Conservation (phyloP, 345 rosid species). For the Eucalyptus tenuipes region DNA sequence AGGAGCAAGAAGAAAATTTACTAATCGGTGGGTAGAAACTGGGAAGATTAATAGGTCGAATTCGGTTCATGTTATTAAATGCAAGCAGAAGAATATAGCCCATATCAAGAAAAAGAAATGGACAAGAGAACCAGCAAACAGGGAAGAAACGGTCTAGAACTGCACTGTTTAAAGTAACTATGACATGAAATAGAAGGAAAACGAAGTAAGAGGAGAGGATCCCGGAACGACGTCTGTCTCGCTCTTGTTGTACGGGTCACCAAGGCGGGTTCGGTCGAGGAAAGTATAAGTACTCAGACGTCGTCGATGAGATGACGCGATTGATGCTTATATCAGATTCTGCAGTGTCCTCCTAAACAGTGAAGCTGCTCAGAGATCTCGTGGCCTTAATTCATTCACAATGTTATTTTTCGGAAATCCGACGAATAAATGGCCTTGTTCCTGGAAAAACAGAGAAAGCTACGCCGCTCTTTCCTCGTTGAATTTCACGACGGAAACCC, state of each 20-base stretch:
- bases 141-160: background rate
- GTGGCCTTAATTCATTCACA: background rate
- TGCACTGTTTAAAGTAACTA: background rate
- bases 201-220: background rate
- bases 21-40: background rate
- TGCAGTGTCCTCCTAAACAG: background rate
- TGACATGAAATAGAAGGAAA: background rate
- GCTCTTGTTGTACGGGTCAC: background rate
- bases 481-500: background rate
- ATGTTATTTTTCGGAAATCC: background rate
- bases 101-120: background rate
- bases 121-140: background rate
- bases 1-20: background rate
- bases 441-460: background rate
- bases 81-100: background rate
- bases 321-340: background rate
- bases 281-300: background rate
- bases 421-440: background rate
- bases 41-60: background rate
- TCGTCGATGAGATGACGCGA: background rate
- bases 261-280: background rate
- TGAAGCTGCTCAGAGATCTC: background rate
- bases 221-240: background rate
- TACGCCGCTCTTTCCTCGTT: background rate
- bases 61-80: background rate